Conservation (phyloP, 129 eudicot genomes). For the Oenanthe sinensis region DNA sequence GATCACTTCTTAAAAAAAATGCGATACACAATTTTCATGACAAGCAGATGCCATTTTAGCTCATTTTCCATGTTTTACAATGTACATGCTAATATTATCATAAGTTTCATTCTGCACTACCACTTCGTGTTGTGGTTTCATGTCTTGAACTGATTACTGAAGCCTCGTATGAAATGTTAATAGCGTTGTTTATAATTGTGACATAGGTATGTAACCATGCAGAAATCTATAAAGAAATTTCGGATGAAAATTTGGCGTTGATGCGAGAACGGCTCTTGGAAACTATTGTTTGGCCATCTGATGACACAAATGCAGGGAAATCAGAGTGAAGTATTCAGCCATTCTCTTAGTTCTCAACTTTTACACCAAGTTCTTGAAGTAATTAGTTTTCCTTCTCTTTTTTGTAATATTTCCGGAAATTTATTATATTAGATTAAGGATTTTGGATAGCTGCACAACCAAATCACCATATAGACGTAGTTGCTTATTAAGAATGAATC, state of each 20-base stretch:
- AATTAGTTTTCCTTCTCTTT: neutral
- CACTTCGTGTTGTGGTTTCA: neutral
- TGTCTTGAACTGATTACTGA: neutral
- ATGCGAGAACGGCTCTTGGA: constrained; percentile 74
- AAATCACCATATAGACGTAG: neutral
- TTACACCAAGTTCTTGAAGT: neutral
- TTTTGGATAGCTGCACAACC: neutral
- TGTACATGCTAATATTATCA: neutral
- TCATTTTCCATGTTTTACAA: too few species aligned
- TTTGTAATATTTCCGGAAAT: neutral
- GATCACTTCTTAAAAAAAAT: neutral
- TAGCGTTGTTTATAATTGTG: neutral
- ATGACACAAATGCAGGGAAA: constrained; percentile 44
- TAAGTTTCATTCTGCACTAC: neutral
- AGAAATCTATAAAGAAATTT: constrained; percentile 55
- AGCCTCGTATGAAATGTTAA: neutral
- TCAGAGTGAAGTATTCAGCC: constrained; percentile 15
- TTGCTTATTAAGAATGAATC: neutral
- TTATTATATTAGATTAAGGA: neutral
- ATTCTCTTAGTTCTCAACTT: neutral
- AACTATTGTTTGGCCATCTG: constrained; percentile 72
- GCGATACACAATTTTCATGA: neutral
- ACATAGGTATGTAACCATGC: constrained; percentile 54
- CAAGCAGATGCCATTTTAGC: neutral
- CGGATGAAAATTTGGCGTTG: constrained; percentile 63